A percentile compares a stretch with the other conserved stretches of the same genome.
These are phyloP conservation scores for Penicillium corylophilum DNA, from an alignment of 2,329 filamentous ascomycete genomes.

Conservation along the genomic window DNA sequence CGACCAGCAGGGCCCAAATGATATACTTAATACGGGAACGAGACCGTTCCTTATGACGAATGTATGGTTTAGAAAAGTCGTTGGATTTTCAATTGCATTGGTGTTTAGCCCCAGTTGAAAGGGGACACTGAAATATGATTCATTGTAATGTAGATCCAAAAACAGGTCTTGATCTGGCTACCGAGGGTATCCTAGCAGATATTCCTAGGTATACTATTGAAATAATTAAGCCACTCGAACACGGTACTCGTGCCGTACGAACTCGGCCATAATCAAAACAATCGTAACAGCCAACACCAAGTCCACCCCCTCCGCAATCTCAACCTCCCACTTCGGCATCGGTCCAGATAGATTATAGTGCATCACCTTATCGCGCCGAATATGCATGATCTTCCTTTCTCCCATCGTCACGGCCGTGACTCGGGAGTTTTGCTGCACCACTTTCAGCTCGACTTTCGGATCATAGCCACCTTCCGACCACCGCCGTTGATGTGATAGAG, in stretches of 20 bases:
- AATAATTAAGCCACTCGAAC: slow-evolving; percentile 5
- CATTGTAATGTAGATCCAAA: not conserved
- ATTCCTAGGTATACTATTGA: too few relatives aligned
- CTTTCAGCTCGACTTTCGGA: slow-evolving; percentile 13
- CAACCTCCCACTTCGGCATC: slow-evolving; percentile 22
- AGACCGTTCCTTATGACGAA: slow-evolving; percentile 12
- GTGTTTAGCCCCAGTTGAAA: not conserved
- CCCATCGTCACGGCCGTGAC: slow-evolving; percentile 21
- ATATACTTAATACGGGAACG: slow-evolving; percentile 12
- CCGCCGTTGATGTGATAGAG: slow-evolving; percentile 10
- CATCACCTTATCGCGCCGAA: slow-evolving; percentile 15
- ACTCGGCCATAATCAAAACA: slow-evolving; percentile 22
- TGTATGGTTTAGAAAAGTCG: slow-evolving; percentile 19
- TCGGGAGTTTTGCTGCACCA: slow-evolving; percentile 12
- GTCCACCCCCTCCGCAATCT: slow-evolving; percentile 24
- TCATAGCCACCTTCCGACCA: slow-evolving; percentile 8
- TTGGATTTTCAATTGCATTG: slow-evolving; percentile 9
- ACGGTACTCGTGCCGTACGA: slow-evolving; percentile 14
- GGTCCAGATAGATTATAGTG: slow-evolving; percentile 10
- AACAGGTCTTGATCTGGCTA: too few relatives aligned
- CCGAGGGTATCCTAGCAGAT: too few relatives aligned
- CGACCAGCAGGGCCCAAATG: not conserved
- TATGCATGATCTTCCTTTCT: slow-evolving; percentile 17
- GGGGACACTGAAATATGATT: not conserved
- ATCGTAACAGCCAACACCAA: slow-evolving; percentile 22